Evolutionary conservation across 306 rosid genomes (phyloP).

Genomic region (Notholithocarpus densiflorus): DNA sequence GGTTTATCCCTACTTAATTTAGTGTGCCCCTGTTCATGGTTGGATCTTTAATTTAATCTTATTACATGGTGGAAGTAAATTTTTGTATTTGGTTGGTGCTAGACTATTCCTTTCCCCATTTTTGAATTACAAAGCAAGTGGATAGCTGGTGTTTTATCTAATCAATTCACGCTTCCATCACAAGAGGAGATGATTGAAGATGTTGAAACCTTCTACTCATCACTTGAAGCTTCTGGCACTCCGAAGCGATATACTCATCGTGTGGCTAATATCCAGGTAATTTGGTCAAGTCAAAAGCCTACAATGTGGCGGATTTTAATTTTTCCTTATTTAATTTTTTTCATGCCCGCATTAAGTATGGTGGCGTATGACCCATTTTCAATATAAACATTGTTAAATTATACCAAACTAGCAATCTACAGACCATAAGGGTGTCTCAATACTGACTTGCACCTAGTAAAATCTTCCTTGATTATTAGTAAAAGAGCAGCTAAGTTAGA

Average conservation of each 20-base stretch:
- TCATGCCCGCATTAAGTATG: neutral
- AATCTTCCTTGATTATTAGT: too few species aligned
- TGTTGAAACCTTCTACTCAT: conserved; percentile 10
- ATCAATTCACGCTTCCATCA: conserved; percentile 56
- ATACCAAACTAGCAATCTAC: neutral
- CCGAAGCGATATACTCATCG: conserved; percentile 49
- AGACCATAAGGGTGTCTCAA: too few species aligned
- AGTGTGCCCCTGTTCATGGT: too few species aligned
- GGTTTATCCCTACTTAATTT: conserved; percentile 30
- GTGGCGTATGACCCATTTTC: neutral
- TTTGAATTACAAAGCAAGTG: conserved; percentile 73
- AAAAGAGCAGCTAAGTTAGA: too few species aligned
- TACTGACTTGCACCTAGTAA: too few species aligned
- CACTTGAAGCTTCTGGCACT: neutral
- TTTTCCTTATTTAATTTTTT: neutral
- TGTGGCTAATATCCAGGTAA: conserved; percentile 27
- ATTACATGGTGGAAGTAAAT: neutral
- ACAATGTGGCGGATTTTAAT: neutral
- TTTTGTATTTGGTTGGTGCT: conserved; percentile 14
- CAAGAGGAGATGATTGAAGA: conserved; percentile 62
- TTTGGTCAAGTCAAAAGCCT: neutral
- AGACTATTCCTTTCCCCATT: conserved; percentile 58
- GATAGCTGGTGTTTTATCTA: conserved; percentile 66
- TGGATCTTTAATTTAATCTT: neutral
- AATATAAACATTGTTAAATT: neutral